These are phyloP conservation scores for Mediolabrus comicus DNA, from an alignment of 108 stramenopile genomes.

Conservation along the genomic window DNA sequence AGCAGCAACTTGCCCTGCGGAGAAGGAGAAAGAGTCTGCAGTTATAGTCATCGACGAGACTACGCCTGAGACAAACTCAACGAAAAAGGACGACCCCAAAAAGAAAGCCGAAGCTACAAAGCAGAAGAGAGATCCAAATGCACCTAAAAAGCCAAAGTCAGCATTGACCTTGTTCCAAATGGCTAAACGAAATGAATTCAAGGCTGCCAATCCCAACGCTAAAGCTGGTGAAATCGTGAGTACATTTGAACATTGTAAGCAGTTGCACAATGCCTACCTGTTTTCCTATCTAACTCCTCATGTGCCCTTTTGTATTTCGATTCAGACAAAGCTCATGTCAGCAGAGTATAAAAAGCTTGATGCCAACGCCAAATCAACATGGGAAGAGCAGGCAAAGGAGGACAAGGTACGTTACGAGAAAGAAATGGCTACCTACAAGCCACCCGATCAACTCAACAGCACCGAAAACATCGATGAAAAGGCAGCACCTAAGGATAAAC, in stretches of 20 bases:
- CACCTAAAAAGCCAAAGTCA: slow-evolving; percentile 83
- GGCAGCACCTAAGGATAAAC: neutral
- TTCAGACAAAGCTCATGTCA: slow-evolving; percentile 12
- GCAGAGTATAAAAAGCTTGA: slow-evolving; percentile 19
- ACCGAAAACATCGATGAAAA: neutral
- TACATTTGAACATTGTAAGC: neutral
- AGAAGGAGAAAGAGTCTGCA: neutral
- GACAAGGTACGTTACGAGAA: slow-evolving; percentile 16
- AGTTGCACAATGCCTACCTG: neutral
- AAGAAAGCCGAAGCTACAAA: slow-evolving; percentile 20
- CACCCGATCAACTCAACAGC: slow-evolving; percentile 2
- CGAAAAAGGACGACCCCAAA: neutral
- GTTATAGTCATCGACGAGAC: neutral
- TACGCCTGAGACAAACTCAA: slow-evolving; percentile 5
- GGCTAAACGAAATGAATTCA: slow-evolving; percentile 62
- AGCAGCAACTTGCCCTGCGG: neutral
- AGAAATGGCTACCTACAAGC: slow-evolving; percentile 46
- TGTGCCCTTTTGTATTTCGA: neutral
- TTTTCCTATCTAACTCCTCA: neutral
- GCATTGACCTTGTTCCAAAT: slow-evolving; percentile 83
- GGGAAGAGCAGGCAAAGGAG: slow-evolving; percentile 17
- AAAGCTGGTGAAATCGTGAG: slow-evolving; percentile 84
- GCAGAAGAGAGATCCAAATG: slow-evolving; percentile 64
- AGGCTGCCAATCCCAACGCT: slow-evolving; percentile 72
- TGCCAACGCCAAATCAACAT: neutral